Evolutionary conservation across 2,329 filamentous ascomycete genomes (phyloP), one percentile per base, ranked within the genome.

Genomic region (Botryosphaeria dothidea): DNA sequence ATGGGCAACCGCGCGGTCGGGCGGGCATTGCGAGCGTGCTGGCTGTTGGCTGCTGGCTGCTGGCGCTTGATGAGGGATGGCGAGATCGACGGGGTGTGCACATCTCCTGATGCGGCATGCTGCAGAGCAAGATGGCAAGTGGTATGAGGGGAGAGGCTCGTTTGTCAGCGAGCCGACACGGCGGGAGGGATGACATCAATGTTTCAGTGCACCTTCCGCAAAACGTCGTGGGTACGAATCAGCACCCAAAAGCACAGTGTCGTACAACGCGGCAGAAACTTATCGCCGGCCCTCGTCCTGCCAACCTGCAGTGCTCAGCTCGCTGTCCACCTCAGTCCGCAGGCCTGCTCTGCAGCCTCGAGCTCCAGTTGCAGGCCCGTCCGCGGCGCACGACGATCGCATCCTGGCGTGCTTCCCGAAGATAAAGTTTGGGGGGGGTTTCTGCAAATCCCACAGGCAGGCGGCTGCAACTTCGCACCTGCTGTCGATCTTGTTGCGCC

Each of bases 1-100:
- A 58, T 8, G 54, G 13, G 56, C 56, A 60, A 46, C 56, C 56
- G 41, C 27, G 56, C 17, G 38, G 56, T 41, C 38, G 56, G 43
- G 21, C 25, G 56, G 25, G n/a, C 17, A 34, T 36, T 58, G 54
- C 38, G 54, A 36, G 25, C 51, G 48, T 29, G 45, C 45, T 48
- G 45, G 8, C 25, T 48, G 19, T 19, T 15, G 45, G 45, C 45
- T 25, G 45, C 45, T 48, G 38, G 38, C 38, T 2, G 38, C 17
- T 11, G 38, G 38, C 38, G 38, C 8, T 11, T 17, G n/a, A n/a
- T 19, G 17, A 41, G 5, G 38, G 38, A 13, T 41, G 38, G 27
- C 27, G 4, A 19, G 46, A 27, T 4, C 17, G 38, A 13, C 25
- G 27, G 25, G 25, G 27, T 21, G 17, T n/a, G 41, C 41, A 17